Evolutionary conservation across 2,329 filamentous ascomycete species (phyloP).

Genomic region (Botrytis hyacinthi): DNA sequence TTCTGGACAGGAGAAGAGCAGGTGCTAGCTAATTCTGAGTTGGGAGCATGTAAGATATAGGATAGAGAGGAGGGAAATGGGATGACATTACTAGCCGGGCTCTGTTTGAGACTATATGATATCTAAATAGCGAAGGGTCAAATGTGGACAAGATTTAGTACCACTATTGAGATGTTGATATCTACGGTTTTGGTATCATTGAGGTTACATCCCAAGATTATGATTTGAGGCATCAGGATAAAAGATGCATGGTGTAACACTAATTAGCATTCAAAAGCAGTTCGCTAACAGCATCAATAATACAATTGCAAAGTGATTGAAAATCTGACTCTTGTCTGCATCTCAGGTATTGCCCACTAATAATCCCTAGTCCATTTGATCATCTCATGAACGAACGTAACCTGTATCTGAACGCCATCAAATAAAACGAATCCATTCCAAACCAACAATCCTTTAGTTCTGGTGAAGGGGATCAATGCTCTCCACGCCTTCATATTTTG

Average conservation of each 20-base stretch:
- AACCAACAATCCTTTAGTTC: conserved; percentile 28
- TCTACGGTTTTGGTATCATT: not conserved
- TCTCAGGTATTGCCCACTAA: conserved; percentile 35
- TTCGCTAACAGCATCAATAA: conserved; percentile 15
- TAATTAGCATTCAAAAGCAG: conserved; percentile 19
- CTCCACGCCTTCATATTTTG: conserved; percentile 61
- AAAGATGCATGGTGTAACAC: conserved; percentile 12
- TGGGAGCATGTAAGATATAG: not conserved
- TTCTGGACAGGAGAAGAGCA: conserved; percentile 60
- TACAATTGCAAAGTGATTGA: conserved; percentile 24
- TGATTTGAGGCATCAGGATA: not conserved
- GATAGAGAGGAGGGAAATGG: not conserved
- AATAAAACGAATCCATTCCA: conserved; percentile 25
- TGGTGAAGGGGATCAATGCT: conserved; percentile 64
- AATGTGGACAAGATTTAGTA: not conserved
- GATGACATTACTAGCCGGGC: not conserved
- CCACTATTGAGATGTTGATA: not conserved
- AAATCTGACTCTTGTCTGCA: conserved; percentile 26
- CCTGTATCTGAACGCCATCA: conserved; percentile 35
- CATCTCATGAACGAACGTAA: conserved; percentile 36
- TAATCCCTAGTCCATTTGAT: conserved; percentile 30
- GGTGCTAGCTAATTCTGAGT: conserved; percentile 26
- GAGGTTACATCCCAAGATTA: not conserved
- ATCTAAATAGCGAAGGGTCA: not conserved
- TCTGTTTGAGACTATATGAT: not conserved